Evolutionary conservation across 2,329 filamentous ascomycete genomes (phyloP).

Genomic region (Aspergillus tubingensis): DNA sequence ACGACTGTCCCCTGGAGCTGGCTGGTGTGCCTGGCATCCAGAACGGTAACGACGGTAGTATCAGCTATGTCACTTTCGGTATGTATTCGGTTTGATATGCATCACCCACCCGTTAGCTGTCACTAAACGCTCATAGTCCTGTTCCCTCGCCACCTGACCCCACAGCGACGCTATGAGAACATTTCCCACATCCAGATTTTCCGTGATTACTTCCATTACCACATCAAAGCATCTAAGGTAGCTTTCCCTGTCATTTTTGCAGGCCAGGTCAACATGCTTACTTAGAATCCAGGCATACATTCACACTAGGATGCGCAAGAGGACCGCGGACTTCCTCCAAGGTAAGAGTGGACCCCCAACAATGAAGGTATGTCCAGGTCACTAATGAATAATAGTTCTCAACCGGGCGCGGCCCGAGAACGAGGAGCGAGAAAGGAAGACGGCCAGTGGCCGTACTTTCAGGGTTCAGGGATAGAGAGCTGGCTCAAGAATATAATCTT

Average conservation of each 20-base stretch:
- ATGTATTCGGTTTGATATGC: slow-evolving; percentile 29
- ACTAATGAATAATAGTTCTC: slow-evolving; percentile 67
- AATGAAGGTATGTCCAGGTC: neutral
- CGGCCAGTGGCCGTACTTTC: slow-evolving; percentile 93
- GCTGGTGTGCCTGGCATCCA: slow-evolving; percentile 82
- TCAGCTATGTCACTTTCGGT: slow-evolving; percentile 99
- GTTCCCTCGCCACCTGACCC: slow-evolving; percentile 91
- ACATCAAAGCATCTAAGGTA: slow-evolving; percentile 97
- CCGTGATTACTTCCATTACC: slow-evolving; percentile 99
- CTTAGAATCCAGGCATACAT: slow-evolving; percentile 74
- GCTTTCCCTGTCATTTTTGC: neutral
- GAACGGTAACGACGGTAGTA: slow-evolving; percentile 74
- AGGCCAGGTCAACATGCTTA: slow-evolving; percentile 12
- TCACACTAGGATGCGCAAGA: slow-evolving; percentile 94
- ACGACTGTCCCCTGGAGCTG: slow-evolving; percentile 89
- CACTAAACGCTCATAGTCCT: slow-evolving; percentile 62
- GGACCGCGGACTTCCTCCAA: slow-evolving; percentile 97
- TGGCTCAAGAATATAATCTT: slow-evolving; percentile 24
- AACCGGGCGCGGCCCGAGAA: slow-evolving; percentile 92
- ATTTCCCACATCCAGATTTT: slow-evolving; percentile 99
- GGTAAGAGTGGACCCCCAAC: slow-evolving; percentile 55
- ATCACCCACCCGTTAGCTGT: neutral
- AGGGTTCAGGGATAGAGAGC: slow-evolving; percentile 55
- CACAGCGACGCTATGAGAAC: slow-evolving; percentile 86
- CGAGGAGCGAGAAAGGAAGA: slow-evolving; percentile 98